Conservation (phyloP, 176 grass and related monocot genomes). For the Zizania latifolia region DNA sequence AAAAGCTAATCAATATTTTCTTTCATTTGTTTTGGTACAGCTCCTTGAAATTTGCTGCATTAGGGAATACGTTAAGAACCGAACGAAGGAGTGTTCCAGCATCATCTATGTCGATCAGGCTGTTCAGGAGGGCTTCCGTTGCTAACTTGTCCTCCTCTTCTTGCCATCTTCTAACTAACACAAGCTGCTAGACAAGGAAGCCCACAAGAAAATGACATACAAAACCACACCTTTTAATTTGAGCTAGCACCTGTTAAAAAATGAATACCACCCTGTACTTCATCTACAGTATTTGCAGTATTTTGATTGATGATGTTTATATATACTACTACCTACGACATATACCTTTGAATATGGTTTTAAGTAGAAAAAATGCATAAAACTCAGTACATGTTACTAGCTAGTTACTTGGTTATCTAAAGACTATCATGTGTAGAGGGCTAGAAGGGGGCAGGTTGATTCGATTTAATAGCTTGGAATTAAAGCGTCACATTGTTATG, state of each 20-base stretch:
- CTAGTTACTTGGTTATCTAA: not conserved
- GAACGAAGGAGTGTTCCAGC: too few relatives aligned
- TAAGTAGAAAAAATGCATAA: not conserved
- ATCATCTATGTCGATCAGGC: conserved; percentile 4
- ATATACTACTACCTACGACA: not conserved
- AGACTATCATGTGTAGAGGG: not conserved
- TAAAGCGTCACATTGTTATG: not conserved
- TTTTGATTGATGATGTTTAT: not conserved
- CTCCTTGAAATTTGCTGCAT: too few relatives aligned
- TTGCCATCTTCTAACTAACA: not conserved
- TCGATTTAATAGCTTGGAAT: conserved; percentile 13
- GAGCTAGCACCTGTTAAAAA: not conserved
- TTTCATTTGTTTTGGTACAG: too few relatives aligned
- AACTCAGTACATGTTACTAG: not conserved
- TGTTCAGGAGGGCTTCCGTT: not conserved
- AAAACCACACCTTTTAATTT: not conserved
- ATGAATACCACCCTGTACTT: not conserved
- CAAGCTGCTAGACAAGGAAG: not conserved
- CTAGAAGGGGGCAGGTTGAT: not conserved
- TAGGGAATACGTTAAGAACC: too few relatives aligned
- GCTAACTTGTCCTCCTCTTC: not conserved
- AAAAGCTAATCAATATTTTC: too few relatives aligned
- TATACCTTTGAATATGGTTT: not conserved
- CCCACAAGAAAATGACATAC: not conserved
- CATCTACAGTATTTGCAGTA: not conserved